These are phyloP conservation scores for Tricholomella constricta DNA, from an alignment of 768 basidiomycete species.

Conservation along the genomic window DNA sequence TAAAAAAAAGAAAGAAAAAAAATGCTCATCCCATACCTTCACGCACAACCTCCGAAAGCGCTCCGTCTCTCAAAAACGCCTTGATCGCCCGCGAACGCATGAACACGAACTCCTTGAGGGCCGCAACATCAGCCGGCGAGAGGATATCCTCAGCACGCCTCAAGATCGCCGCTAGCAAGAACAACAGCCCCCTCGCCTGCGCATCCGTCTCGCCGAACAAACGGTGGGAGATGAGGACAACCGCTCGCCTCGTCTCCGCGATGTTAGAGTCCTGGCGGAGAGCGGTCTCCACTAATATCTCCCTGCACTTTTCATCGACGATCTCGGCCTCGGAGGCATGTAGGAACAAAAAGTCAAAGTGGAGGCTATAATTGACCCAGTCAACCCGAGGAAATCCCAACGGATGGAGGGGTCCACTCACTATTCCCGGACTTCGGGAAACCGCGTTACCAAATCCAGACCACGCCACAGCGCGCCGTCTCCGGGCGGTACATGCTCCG, in stretches of 20 bases:
- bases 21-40: constrained; percentile 33
- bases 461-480: constrained; percentile 45
- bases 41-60: constrained; percentile 24
- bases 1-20: neutral
- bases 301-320: constrained; percentile 27
- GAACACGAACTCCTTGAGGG: constrained; percentile 45
- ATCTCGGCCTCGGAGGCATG: constrained; percentile 29
- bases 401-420: constrained; percentile 2
- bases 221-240: constrained; percentile 41
- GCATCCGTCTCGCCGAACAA: constrained; percentile 22
- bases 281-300: constrained; percentile 37
- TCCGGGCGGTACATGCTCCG: constrained; percentile 45
- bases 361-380: constrained; percentile 9
- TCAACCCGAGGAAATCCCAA: neutral
- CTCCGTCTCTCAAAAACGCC: constrained; percentile 31
- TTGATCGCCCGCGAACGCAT: constrained; percentile 33
- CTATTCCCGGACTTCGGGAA: constrained; percentile 19
- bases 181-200: constrained; percentile 33
- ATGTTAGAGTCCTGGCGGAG: constrained; percentile 25
- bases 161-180: constrained; percentile 42
- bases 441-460: constrained; percentile 25
- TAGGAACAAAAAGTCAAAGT: constrained; percentile 50
- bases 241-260: constrained; percentile 34
- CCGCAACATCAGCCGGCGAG: constrained; percentile 27
- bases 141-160: constrained; percentile 27